Evolutionary conservation across 257 asterid species (phyloP).

Genomic region (Solanum corneliomulleri): DNA sequence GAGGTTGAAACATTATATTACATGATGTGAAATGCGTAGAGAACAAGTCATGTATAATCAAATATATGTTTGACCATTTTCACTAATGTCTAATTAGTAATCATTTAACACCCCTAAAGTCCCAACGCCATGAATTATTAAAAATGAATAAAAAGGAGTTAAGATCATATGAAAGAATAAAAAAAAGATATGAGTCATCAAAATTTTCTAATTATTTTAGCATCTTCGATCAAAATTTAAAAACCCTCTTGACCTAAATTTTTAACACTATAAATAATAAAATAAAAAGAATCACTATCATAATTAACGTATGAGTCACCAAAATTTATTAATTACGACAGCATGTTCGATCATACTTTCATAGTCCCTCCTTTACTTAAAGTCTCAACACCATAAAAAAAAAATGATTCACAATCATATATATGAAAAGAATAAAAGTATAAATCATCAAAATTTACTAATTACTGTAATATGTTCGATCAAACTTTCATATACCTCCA

Average conservation of each 20-base stretch:
- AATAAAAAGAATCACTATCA: too few relatives aligned
- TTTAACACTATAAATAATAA: too few relatives aligned
- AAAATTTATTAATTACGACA: too few relatives aligned
- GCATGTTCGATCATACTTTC: too few relatives aligned
- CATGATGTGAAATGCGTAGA: background rate
- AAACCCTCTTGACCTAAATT: fast-evolving
- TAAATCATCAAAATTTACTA: too few relatives aligned
- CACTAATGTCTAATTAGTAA: background rate
- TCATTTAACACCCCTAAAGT: background rate
- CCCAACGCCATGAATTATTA: background rate
- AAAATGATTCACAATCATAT: background rate
- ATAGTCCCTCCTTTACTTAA: background rate
- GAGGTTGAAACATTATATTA: background rate
- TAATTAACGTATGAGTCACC: too few relatives aligned
- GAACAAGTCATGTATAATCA: background rate
- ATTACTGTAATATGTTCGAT: too few relatives aligned
- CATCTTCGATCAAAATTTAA: background rate
- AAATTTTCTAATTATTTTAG: background rate
- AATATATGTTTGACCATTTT: background rate
- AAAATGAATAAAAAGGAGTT: background rate
- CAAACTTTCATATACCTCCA: too few relatives aligned
- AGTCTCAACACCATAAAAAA: background rate
- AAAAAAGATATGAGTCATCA: background rate
- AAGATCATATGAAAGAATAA: background rate
- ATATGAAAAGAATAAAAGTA: too few relatives aligned